These are phyloP conservation scores for Setomelanomma holmii DNA, from an alignment of 2,329 filamentous ascomycete species.

Conservation along the genomic window DNA sequence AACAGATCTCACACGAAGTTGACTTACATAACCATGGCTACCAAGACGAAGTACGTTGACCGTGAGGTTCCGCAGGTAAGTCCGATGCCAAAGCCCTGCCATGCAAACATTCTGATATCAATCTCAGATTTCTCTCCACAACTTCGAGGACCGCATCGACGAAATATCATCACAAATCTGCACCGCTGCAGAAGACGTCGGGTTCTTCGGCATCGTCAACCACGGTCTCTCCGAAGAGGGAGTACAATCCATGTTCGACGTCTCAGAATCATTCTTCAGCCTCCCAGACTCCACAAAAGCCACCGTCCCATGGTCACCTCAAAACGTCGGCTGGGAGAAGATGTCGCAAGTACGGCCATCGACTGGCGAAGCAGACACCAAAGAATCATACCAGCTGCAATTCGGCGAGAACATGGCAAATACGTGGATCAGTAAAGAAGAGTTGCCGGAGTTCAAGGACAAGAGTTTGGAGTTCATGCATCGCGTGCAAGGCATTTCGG, in stretches of 20 bases:
- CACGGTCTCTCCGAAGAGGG: slow-evolving; percentile 60
- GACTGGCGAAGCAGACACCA: slow-evolving; percentile 65
- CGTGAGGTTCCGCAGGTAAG: slow-evolving; percentile 3
- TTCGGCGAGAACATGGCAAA: slow-evolving; percentile 61
- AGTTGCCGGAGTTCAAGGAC: slow-evolving; percentile 58
- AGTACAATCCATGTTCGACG: slow-evolving; percentile 61
- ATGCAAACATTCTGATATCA: background rate
- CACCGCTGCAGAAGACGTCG: slow-evolving; percentile 63
- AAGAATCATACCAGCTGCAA: slow-evolving; percentile 70
- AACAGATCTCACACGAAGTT: background rate
- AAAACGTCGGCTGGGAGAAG: slow-evolving; percentile 68
- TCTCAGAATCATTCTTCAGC: slow-evolving; percentile 62
- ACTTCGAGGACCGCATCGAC: slow-evolving; percentile 62
- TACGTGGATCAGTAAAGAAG: slow-evolving; percentile 58
- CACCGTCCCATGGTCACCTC: slow-evolving; percentile 61
- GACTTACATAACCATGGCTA: slow-evolving; percentile 10
- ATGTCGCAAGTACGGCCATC: slow-evolving; percentile 65
- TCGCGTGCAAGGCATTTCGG: slow-evolving; percentile 59
- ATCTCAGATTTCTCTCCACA: slow-evolving; percentile 57
- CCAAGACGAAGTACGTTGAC: slow-evolving; percentile 17
- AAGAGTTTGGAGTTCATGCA: slow-evolving; percentile 62
- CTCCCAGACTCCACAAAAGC: slow-evolving; percentile 61
- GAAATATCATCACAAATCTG: slow-evolving; percentile 61
- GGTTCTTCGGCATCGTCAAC: slow-evolving; percentile 66
- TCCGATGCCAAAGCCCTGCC: too few relatives aligned